Conservation (phyloP, 192 early-diverging fungal species). For the Kappamyces sp. region DNA sequence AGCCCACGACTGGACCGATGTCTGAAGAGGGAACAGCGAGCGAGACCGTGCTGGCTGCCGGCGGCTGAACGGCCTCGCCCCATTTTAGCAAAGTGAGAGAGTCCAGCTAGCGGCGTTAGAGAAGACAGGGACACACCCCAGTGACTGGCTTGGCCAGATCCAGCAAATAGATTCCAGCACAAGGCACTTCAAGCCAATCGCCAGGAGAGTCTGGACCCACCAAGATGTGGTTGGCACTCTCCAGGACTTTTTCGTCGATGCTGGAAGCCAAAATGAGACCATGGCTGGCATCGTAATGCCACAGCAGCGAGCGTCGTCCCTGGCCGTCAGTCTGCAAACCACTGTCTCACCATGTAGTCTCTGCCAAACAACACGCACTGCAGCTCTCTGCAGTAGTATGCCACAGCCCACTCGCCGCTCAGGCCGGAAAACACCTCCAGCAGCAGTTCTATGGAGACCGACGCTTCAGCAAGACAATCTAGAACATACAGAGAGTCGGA, state of each 20-base stretch:
- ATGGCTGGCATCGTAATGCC: conserved; percentile 36
- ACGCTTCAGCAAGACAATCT: conserved; percentile 11
- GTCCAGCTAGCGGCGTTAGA: conserved; percentile 12
- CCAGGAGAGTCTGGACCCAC: conserved; percentile 21
- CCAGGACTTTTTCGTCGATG: too few relatives aligned
- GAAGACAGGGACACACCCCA: conserved; percentile 13
- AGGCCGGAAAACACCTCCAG: conserved; percentile 46
- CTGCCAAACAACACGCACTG: conserved; percentile 70
- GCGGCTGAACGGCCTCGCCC: too few relatives aligned
- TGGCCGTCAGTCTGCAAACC: too few relatives aligned
- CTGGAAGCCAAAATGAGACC: too few relatives aligned
- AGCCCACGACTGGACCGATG: too few relatives aligned
- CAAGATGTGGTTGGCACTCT: too few relatives aligned
- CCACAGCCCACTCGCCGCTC: conserved; percentile 78
- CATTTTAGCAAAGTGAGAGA: too few relatives aligned
- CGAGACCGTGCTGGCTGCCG: too few relatives aligned
- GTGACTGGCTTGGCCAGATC: too few relatives aligned
- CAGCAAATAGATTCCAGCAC: conserved; percentile 70
- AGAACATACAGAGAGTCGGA: conserved; percentile 27
- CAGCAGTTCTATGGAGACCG: conserved; percentile 8
- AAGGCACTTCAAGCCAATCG: conserved; percentile 70
- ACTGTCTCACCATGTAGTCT: conserved; percentile 81
- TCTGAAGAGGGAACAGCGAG: too few relatives aligned
- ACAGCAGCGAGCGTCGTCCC: conserved; percentile 75
- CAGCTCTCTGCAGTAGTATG: conserved; percentile 43